Percentiles rank a stretch among this genome's conserved stretches.
These are phyloP conservation scores for Bimuria novae-zelandiae DNA, from an alignment of 2,329 filamentous ascomycete species.

Conservation along the genomic window DNA sequence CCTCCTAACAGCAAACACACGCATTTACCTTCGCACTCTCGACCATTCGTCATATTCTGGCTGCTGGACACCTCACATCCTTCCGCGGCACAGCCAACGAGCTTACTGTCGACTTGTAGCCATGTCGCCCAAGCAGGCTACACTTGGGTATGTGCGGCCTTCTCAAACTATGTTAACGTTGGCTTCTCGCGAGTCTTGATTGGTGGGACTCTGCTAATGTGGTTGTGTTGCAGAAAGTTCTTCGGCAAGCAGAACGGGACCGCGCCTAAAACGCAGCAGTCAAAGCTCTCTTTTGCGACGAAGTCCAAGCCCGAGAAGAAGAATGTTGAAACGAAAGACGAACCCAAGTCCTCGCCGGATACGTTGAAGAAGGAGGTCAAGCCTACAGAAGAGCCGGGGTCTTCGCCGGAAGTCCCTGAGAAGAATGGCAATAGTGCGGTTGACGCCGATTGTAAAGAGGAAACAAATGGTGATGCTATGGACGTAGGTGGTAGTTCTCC, in stretches of 20 bases:
- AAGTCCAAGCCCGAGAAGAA: constrained; percentile 50
- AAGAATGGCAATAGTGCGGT: constrained; percentile 21
- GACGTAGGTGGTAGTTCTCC: constrained; percentile 31
- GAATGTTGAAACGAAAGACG: constrained; percentile 22
- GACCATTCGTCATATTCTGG: background rate
- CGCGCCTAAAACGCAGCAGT: constrained; percentile 70
- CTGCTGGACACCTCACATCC: constrained; percentile 2
- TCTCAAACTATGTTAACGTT: constrained; percentile 77
- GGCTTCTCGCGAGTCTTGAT: constrained; percentile 18
- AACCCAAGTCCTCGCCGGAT: constrained; percentile 21
- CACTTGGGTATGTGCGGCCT: constrained; percentile 82
- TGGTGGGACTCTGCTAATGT: constrained; percentile 16
- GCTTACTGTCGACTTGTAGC: constrained; percentile 18
- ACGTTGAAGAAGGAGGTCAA: constrained; percentile 3
- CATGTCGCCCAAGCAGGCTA: constrained; percentile 72
- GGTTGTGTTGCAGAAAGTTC: constrained; percentile 70
- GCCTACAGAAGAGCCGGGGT: constrained; percentile 5
- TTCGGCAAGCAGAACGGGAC: constrained; percentile 70
- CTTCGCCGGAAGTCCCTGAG: constrained; percentile 20
- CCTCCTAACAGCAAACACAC: constrained; percentile 9
- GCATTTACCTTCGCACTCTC: background rate
- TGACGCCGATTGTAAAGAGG: constrained; percentile 23
- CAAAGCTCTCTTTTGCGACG: constrained; percentile 76
- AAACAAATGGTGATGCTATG: constrained; percentile 28
- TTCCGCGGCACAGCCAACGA: constrained; percentile 13